phyloP scores from a whole-genome alignment of 202 grass and related monocot genomes.

The Tripidium arundinaceum region DNA sequence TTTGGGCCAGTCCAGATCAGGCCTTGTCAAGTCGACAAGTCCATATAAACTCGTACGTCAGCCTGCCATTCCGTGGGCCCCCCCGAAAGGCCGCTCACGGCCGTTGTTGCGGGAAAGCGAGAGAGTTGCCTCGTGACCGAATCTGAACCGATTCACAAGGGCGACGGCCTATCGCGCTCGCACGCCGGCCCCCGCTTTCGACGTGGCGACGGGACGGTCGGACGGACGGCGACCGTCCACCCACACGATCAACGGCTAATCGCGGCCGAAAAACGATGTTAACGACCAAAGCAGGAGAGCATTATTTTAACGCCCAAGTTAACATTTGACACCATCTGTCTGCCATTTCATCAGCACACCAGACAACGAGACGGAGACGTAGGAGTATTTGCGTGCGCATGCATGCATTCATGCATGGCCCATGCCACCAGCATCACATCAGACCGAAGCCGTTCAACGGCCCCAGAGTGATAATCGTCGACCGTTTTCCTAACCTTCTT shows the following conservation, averaged over 20 bases:
- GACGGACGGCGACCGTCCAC: not conserved
- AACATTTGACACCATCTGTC: not conserved
- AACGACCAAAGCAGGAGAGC: conserved; percentile 18
- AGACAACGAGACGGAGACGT: not conserved
- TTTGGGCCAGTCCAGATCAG: not conserved
- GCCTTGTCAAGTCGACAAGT: not conserved
- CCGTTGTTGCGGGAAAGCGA: not conserved
- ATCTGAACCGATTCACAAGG: not conserved
- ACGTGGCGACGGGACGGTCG: conserved; percentile 19
- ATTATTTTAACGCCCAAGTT: not conserved
- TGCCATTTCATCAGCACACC: conserved; percentile 3
- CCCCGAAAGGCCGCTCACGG: not conserved
- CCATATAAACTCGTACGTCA: not conserved
- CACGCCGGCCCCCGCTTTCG: not conserved
- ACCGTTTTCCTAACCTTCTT: not conserved
- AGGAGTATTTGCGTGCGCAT: not conserved
- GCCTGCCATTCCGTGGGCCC: not conserved
- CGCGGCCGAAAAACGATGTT: conserved; percentile 25
- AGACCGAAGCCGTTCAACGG: not conserved
- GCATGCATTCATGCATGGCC: not conserved
- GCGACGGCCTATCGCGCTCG: not conserved
- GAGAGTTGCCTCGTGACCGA: not conserved
- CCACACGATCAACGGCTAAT: conserved; percentile 15
- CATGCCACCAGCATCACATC: not conserved
- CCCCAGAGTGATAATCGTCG: too few species aligned